A percentile compares a stretch with the other conserved stretches of the same genome.
Evolutionary conservation across 306 rosid genomes (phyloP).

Genomic region (Potentilla sterilis): DNA sequence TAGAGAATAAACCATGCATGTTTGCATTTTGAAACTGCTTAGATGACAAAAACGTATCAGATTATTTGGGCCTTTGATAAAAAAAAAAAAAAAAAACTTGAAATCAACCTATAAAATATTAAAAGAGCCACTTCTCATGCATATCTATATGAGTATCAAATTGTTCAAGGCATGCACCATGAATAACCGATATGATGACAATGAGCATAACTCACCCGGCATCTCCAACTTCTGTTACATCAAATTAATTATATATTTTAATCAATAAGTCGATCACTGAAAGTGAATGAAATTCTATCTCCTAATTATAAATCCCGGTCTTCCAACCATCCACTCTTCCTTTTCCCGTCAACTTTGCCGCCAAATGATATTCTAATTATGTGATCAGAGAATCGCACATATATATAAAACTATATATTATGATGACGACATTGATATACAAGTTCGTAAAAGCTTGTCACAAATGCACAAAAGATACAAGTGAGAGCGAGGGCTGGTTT

Average conservation of each 20-base stretch:
- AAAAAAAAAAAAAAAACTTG: background rate
- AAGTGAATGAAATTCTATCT: background rate
- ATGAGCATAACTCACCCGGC: background rate
- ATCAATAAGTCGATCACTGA: background rate
- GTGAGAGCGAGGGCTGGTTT: background rate
- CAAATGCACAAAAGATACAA: background rate
- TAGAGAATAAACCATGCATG: too few species aligned
- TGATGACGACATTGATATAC: background rate
- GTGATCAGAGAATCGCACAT: background rate
- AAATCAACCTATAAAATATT: background rate
- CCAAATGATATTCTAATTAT: background rate
- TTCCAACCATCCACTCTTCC: conserved; percentile 4
- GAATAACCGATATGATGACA: background rate
- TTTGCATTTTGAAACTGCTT: too few species aligned
- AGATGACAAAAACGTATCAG: too few species aligned
- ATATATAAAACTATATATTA: background rate
- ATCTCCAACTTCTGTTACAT: background rate
- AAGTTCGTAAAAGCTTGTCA: background rate
- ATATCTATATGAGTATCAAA: background rate
- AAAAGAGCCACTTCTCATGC: background rate
- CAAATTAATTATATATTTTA: background rate
- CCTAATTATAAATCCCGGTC: background rate
- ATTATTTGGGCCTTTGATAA: too few species aligned
- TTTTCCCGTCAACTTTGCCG: background rate
- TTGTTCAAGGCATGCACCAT: background rate